Evolutionary conservation across 2,329 filamentous ascomycete genomes (phyloP).

Genomic region (Exophiala lecanii-corni): DNA sequence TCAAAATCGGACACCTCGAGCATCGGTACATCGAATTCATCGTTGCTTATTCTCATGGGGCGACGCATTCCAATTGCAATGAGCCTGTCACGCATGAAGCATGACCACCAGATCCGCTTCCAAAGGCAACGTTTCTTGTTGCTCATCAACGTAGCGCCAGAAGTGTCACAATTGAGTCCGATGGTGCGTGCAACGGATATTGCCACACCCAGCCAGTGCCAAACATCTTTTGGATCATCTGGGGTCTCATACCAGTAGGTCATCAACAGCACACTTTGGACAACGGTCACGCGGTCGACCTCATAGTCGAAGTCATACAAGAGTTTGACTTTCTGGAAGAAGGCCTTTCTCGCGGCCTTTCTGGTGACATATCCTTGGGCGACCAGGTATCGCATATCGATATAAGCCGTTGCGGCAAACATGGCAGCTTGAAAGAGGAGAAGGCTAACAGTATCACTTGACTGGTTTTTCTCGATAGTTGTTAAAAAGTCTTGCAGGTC

Average conservation of each 20-base stretch:
- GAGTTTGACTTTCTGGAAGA: slow-evolving; percentile 77
- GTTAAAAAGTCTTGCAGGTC: slow-evolving; percentile 59
- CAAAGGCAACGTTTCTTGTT: slow-evolving; percentile 71
- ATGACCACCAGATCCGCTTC: slow-evolving; percentile 98
- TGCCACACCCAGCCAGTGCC: slow-evolving; percentile 98
- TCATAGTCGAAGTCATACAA: slow-evolving; percentile 97
- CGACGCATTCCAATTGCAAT: slow-evolving; percentile 91
- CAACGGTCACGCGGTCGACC: slow-evolving; percentile 77
- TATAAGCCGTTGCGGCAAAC: slow-evolving; percentile 86
- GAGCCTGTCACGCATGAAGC: slow-evolving; percentile 88
- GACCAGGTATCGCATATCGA: slow-evolving; percentile 71
- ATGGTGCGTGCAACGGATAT: slow-evolving; percentile 91
- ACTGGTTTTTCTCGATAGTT: slow-evolving; percentile 61
- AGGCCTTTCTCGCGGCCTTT: slow-evolving; percentile 78
- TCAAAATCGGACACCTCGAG: slow-evolving; percentile 81
- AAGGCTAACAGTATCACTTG: slow-evolving; percentile 68
- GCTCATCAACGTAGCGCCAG: slow-evolving; percentile 66
- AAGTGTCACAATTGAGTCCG: slow-evolving; percentile 81
- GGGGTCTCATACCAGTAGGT: slow-evolving; percentile 98
- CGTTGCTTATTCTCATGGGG: slow-evolving; percentile 85
- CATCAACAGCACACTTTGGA: slow-evolving; percentile 85
- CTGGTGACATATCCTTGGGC: slow-evolving; percentile 72
- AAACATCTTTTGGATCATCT: slow-evolving; percentile 95
- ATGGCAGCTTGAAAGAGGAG: slow-evolving; percentile 91
- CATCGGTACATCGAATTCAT: slow-evolving; percentile 93